Base-by-base conservation (phyloP, 164 flowering plant genomes). In the Umbellularia californica region DNA sequence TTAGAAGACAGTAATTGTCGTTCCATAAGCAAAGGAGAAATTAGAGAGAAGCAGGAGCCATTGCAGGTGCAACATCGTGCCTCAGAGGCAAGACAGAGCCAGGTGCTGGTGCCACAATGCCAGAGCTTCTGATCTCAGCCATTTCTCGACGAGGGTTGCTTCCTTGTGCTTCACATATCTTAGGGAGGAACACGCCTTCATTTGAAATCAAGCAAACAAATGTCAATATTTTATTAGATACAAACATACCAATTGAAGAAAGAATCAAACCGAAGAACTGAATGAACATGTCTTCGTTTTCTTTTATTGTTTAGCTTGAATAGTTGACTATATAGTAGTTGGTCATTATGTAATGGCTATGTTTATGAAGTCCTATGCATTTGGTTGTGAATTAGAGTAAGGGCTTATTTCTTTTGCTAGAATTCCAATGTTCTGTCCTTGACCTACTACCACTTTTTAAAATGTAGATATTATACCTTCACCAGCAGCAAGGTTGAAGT, bases 401-500 rank as follows among this genome's bases (percentile, higher is more conserved):
- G 35, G 35, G 6, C 5, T 4, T 30, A 0, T 30, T 27, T 30
- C 5, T 30, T 30, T 30, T 30, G 35, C 5, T 30, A 30, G 35
- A 30, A 30, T 30, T 30, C 35, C 1, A 30, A 55, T 14, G 19
- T 20, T 14, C 0, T 14, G 60, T 30, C 35, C 35, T 30, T 0
- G 0, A 30, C 35, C 35, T 30, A 30, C 5, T 30, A 30, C 35
- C 35, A 30, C 5, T 30, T 3, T 30, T 0, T 30, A 30, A 30
- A 30, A 30, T 30, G 35, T 30, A 30, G 5, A 30, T 30, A 30
- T 30, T 30, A 55, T 77, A 88, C 95, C 93, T 88, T 91, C 95
- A 23, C 90, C 90, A 9, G 90, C 93, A 30, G 95, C 95, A 3
- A 91, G 89, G 63, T 85, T 89, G 88, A 88, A 89, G 85, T 84